These are phyloP conservation scores for Leptographium radiaticola DNA, from an alignment of 2,329 filamentous ascomycete genomes.

Conservation along the genomic window DNA sequence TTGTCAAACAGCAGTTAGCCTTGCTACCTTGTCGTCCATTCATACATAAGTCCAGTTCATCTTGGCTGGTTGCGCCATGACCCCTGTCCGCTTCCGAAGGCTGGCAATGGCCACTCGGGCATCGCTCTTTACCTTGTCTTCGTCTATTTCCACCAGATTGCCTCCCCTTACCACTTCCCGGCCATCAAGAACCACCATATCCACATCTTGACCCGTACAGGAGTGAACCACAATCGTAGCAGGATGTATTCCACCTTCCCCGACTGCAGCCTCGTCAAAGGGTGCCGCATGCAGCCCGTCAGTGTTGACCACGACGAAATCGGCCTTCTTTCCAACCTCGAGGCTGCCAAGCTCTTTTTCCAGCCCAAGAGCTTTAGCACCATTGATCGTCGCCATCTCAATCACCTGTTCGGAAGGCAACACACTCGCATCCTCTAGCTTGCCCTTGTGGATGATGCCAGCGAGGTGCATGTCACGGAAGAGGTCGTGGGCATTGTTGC, in stretches of 20 bases:
- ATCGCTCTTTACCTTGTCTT: not conserved
- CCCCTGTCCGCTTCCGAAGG: not conserved
- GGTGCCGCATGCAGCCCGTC: not conserved
- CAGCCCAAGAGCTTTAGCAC: constrained; percentile 25
- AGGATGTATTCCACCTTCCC: not conserved
- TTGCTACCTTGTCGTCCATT: no score
- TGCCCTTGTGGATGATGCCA: constrained; percentile 14
- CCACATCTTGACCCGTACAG: not conserved
- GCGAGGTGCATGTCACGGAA: constrained; percentile 12
- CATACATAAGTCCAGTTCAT: not conserved
- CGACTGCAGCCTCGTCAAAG: not conserved
- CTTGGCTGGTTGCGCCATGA: not conserved
- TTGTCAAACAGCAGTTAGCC: no score
- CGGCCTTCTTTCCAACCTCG: constrained; percentile 26
- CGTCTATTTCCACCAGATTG: not conserved
- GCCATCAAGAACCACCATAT: not conserved
- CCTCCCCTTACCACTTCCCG: not conserved
- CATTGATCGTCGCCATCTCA: constrained; percentile 28
- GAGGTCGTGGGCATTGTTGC: constrained; percentile 15
- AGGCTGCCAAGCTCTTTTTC: constrained; percentile 26
- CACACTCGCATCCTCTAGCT: constrained; percentile 10
- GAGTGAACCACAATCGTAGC: not conserved
- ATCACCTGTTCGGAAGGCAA: constrained; percentile 9
- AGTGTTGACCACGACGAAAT: constrained; percentile 26
- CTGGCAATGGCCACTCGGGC: not conserved